Conservation (phyloP, 352 stramenopile genomes). For the Globisporangium paroecandrum region DNA sequence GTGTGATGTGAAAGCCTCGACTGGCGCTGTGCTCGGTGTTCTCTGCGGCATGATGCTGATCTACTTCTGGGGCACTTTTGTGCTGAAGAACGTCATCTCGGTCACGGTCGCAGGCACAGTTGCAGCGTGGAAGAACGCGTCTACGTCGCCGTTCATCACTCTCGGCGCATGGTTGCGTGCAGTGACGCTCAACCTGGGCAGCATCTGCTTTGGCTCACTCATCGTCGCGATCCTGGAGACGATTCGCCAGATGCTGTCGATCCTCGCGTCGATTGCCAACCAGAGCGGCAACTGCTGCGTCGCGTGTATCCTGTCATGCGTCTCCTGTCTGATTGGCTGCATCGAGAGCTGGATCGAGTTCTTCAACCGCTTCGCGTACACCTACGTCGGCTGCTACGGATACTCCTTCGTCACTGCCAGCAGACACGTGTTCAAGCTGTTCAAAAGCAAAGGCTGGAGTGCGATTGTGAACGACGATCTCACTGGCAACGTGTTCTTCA, state of each 20-base stretch:
- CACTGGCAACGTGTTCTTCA: slow-evolving; percentile 80
- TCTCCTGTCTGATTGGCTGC: slow-evolving; percentile 76
- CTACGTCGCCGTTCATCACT: slow-evolving; percentile 69
- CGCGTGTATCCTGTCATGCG: slow-evolving; percentile 56
- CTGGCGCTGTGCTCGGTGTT: slow-evolving; percentile 53
- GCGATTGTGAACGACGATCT: slow-evolving; percentile 89
- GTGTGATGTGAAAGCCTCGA: slow-evolving; percentile 48
- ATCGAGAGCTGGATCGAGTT: slow-evolving; percentile 86
- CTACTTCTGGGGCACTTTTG: slow-evolving; percentile 90
- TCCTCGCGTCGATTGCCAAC: slow-evolving; percentile 55
- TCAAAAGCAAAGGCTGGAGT: slow-evolving; percentile 77
- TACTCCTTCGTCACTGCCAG: slow-evolving; percentile 83
- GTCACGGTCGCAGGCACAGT: slow-evolving; percentile 89
- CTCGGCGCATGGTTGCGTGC: slow-evolving; percentile 74
- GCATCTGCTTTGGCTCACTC: slow-evolving; percentile 91
- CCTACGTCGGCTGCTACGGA: slow-evolving; percentile 85
- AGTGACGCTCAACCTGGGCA: slow-evolving; percentile 88
- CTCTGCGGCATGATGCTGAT: slow-evolving; percentile 89
- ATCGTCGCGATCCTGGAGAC: slow-evolving; percentile 90
- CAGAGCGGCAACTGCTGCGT: slow-evolving; percentile 76
- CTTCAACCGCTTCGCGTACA: slow-evolving; percentile 89
- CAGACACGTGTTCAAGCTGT: slow-evolving; percentile 75
- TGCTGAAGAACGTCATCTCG: slow-evolving; percentile 88
- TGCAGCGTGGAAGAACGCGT: slow-evolving; percentile 86
- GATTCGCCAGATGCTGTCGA: slow-evolving; percentile 60